Conservation (phyloP, 2,329 filamentous ascomycete species). For the Byssochlamys sp. region DNA sequence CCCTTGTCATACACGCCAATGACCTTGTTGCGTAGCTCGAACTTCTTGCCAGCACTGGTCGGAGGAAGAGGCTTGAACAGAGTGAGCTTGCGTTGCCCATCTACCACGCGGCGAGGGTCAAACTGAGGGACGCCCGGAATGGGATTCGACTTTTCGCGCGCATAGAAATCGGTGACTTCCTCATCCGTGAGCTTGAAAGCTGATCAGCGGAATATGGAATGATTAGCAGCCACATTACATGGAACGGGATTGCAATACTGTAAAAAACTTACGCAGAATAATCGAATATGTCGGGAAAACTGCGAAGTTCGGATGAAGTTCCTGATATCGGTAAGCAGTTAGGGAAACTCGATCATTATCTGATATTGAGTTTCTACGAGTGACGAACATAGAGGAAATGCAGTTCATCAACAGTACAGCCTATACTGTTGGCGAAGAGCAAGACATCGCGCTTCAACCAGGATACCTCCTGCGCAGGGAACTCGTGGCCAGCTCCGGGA, state of each 20-base stretch:
- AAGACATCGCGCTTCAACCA: conserved; percentile 84
- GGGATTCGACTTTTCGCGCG: conserved; percentile 51
- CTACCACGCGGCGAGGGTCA: conserved; percentile 64
- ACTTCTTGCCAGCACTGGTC: conserved; percentile 59
- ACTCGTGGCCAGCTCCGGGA: conserved; percentile 65
- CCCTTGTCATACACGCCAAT: conserved; percentile 86
- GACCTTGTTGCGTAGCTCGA: conserved; percentile 68
- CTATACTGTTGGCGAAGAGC: conserved; percentile 84
- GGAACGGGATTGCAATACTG: neutral
- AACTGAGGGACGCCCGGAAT: conserved; percentile 71
- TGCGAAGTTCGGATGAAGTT: conserved; percentile 75
- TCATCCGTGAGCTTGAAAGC: conserved; percentile 67
- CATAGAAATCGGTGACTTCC: conserved; percentile 80
- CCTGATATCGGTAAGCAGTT: conserved; percentile 42
- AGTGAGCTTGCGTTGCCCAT: conserved; percentile 72
- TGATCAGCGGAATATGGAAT: conserved; percentile 17
- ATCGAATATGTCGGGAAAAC: conserved; percentile 84
- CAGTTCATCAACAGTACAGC: conserved; percentile 73
- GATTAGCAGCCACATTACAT: neutral
- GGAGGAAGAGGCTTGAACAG: conserved; percentile 68
- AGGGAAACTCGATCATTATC: neutral
- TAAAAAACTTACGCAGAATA: conserved; percentile 54
- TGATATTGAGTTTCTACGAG: neutral
- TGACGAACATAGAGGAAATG: conserved; percentile 75
- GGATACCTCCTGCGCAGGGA: conserved; percentile 62